Evolutionary conservation across 2,329 filamentous ascomycete genomes (phyloP).

Genomic region (Seiridium cupressi): DNA sequence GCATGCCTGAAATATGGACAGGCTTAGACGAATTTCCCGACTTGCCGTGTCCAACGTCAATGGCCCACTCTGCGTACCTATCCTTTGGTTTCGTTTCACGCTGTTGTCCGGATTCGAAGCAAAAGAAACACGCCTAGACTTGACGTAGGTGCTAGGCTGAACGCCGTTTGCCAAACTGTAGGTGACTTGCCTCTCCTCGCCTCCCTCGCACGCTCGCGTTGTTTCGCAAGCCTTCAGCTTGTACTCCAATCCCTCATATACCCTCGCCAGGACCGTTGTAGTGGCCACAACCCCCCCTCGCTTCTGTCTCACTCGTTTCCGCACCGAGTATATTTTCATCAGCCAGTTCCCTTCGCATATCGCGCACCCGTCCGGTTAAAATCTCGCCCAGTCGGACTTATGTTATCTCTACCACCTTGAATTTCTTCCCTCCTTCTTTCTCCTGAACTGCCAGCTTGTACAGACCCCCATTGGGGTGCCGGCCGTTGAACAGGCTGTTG

Average conservation of each 20-base stretch:
- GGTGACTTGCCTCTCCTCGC: neutral
- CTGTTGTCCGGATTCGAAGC: neutral
- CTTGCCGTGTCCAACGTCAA: constrained; percentile 3
- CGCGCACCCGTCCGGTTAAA: neutral
- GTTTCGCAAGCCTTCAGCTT: neutral
- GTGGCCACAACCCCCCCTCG: neutral
- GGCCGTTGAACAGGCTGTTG: too few relatives aligned
- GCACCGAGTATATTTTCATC: neutral
- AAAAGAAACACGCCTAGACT: neutral
- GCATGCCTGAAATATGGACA: too few relatives aligned
- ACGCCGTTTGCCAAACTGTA: neutral
- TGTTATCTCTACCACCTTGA: neutral
- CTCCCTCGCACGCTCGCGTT: neutral
- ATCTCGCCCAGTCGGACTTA: neutral
- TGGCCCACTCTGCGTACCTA: constrained; percentile 3
- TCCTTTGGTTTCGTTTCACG: neutral
- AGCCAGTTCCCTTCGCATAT: neutral
- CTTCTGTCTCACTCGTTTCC: neutral
- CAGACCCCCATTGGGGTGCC: too few relatives aligned
- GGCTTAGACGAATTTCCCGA: too few relatives aligned
- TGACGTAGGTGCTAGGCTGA: neutral
- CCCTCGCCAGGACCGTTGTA: neutral
- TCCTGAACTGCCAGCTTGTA: too few relatives aligned
- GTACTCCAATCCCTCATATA: neutral
- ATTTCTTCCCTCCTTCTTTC: too few relatives aligned